Evolutionary conservation across 768 basidiomycete species (phyloP).

Genomic region (Lepiota venenata): DNA sequence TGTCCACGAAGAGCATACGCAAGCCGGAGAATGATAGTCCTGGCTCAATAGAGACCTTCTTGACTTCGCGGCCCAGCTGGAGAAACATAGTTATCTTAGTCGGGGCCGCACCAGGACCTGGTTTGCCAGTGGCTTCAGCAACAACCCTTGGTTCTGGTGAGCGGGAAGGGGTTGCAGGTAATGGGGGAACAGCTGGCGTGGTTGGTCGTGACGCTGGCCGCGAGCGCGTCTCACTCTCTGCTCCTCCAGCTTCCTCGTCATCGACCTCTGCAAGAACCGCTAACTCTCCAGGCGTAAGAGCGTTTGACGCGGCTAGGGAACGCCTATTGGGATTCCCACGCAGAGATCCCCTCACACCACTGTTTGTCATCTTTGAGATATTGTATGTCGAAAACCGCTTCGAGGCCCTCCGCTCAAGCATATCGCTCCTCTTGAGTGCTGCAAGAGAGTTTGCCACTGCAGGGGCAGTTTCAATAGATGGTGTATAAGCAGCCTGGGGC

Average conservation of each 20-base stretch:
- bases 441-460: slow-evolving; percentile 80
- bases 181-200: slow-evolving; percentile 42
- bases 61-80: slow-evolving; percentile 87
- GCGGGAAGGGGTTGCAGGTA: slow-evolving; percentile 42
- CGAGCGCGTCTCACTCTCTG: slow-evolving; percentile 21
- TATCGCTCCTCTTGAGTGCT: slow-evolving; percentile 83
- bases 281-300: slow-evolving; percentile 68
- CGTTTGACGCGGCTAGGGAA: slow-evolving; percentile 60
- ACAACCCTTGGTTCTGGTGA: slow-evolving; percentile 32
- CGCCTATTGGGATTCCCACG: slow-evolving; percentile 56
- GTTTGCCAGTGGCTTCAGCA: slow-evolving; percentile 6
- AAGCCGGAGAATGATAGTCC: slow-evolving; percentile 70
- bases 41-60: slow-evolving; percentile 74
- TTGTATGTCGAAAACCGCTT: slow-evolving; percentile 96
- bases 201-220: slow-evolving; percentile 25
- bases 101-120: slow-evolving; percentile 14
- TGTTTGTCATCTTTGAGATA: slow-evolving; percentile 87
- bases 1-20: slow-evolving; percentile 89
- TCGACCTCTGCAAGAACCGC: slow-evolving; percentile 74
- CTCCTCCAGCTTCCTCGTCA: slow-evolving; percentile 44
- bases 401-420: slow-evolving; percentile 86
- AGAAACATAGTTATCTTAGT: slow-evolving; percentile 74
- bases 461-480: slow-evolving; percentile 18
- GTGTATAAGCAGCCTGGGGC: slow-evolving; percentile 31
- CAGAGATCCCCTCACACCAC: slow-evolving; percentile 43